Evolutionary conservation across 2,329 filamentous ascomycete species (phyloP).

Genomic region (Alternaria triticimaculans): DNA sequence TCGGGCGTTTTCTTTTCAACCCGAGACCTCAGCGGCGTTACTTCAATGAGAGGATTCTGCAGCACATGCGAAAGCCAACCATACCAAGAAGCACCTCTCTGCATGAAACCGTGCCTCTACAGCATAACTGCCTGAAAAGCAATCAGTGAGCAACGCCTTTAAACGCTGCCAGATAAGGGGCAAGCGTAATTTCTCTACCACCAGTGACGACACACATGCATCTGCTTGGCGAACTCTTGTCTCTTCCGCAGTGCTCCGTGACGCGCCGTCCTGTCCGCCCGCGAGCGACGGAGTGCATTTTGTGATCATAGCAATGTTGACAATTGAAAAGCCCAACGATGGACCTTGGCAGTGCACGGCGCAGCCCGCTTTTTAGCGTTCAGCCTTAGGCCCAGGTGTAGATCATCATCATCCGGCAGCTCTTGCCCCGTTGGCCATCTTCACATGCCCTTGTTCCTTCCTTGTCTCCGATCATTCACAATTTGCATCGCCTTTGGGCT

Average conservation of each 20-base stretch:
- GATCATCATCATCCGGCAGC: conserved; percentile 11
- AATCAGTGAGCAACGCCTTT: neutral
- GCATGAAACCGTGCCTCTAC: neutral
- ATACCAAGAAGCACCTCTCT: neutral
- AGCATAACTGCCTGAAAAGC: neutral
- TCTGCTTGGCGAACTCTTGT: neutral
- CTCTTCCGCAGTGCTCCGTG: conserved; percentile 1
- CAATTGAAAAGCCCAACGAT: conserved; percentile 8
- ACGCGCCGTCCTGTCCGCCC: conserved; percentile 1
- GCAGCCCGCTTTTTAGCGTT: conserved; percentile 9
- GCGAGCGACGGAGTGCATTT: neutral
- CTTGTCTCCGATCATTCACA: conserved; percentile 1
- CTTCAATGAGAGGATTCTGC: neutral
- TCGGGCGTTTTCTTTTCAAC: neutral
- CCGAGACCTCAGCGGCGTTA: neutral
- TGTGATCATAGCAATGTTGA: conserved; percentile 1
- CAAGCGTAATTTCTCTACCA: neutral
- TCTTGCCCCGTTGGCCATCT: neutral
- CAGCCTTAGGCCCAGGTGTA: conserved; percentile 11
- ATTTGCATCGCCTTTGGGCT: conserved; percentile 3
- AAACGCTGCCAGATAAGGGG: neutral
- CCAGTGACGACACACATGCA: neutral
- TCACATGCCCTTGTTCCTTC: neutral
- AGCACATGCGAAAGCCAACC: neutral
- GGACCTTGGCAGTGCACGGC: conserved; percentile 5